A percentile compares a stretch with the other conserved stretches of the same genome.
Conservation (phyloP, 2,329 filamentous ascomycete genomes). For the Chaetomium strumarium region DNA sequence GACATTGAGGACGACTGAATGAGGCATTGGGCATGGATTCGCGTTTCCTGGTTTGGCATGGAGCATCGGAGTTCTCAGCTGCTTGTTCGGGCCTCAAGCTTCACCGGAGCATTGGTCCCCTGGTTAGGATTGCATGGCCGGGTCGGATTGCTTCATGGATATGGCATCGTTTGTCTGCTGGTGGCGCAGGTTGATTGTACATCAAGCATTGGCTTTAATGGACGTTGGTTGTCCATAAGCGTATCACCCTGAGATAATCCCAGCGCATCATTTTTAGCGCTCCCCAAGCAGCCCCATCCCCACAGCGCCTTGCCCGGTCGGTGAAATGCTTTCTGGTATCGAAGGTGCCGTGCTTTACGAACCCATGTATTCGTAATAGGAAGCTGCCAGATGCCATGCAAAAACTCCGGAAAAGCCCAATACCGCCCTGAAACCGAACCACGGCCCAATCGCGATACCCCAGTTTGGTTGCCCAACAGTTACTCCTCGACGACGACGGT, state of each 20-base stretch:
- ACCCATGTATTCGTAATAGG: slow-evolving; percentile 37
- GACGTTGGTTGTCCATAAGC: slow-evolving; percentile 23
- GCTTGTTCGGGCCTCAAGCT: slow-evolving; percentile 14
- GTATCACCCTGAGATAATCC: slow-evolving; percentile 23
- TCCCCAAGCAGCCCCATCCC: slow-evolving; percentile 12
- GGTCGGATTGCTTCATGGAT: slow-evolving; percentile 25
- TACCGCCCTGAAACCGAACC: slow-evolving; percentile 37
- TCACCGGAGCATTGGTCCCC: slow-evolving; percentile 17
- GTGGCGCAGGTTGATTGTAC: slow-evolving; percentile 22
- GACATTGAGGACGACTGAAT: slow-evolving; percentile 59
- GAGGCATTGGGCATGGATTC: background rate
- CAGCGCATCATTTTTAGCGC: slow-evolving; percentile 17
- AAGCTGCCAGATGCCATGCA: slow-evolving; percentile 38
- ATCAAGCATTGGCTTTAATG: slow-evolving; percentile 25
- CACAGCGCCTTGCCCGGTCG: slow-evolving; percentile 16
- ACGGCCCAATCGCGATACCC: slow-evolving; percentile 26
- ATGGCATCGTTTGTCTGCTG: slow-evolving; percentile 22
- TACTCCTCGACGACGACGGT: slow-evolving; percentile 81
- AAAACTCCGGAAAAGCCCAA: slow-evolving; percentile 40
- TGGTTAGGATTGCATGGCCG: slow-evolving; percentile 24
- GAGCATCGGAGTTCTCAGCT: slow-evolving; percentile 36
- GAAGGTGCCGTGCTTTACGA: slow-evolving; percentile 29
- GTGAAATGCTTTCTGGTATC: slow-evolving; percentile 22
- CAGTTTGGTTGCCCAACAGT: slow-evolving; percentile 30
- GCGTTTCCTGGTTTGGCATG: slow-evolving; percentile 10